A percentile compares a stretch with the other conserved stretches of the same genome.
Conservation (phyloP, 1,284 basidiomycete species). For the Pholiota adiposa region DNA sequence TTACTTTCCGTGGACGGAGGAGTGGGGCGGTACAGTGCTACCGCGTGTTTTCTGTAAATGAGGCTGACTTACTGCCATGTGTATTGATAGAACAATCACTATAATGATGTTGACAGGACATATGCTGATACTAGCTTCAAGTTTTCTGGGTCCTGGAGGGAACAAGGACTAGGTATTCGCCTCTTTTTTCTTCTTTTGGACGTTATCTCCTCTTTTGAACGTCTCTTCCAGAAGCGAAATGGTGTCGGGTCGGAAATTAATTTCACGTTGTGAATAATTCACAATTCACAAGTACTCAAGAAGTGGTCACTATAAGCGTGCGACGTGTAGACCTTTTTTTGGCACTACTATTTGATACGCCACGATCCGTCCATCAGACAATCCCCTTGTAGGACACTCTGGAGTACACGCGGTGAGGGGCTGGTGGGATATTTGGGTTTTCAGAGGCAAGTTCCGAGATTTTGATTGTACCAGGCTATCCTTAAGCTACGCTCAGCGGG, state of each 20-base stretch:
- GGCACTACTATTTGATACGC: too few relatives aligned
- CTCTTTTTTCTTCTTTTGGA: background rate
- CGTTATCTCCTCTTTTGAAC: background rate
- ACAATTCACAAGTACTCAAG: too few relatives aligned
- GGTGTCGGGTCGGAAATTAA: background rate
- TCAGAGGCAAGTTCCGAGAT: too few relatives aligned
- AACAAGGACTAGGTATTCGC: background rate
- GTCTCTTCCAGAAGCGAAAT: too few relatives aligned
- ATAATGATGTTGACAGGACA: slow-evolving; percentile 1
- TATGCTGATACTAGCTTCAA: background rate
- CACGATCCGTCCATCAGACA: too few relatives aligned
- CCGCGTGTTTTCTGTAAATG: background rate
- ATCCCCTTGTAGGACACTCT: too few relatives aligned
- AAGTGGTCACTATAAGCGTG: too few relatives aligned
- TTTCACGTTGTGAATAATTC: background rate
- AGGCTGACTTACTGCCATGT: slow-evolving; percentile 1
- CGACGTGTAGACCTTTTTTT: too few relatives aligned
- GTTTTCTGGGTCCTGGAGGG: background rate
- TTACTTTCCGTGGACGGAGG: background rate
- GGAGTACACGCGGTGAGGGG: too few relatives aligned
- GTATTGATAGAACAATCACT: slow-evolving; percentile 4
- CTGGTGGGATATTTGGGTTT: too few relatives aligned
- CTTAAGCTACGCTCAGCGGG: too few relatives aligned
- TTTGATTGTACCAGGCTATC: too few relatives aligned
- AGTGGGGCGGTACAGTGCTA: background rate